A percentile compares a stretch with the other conserved stretches of the same genome.
Evolutionary conservation across 2,329 filamentous ascomycete species (phyloP).

Genomic region (Botrytis medusae): DNA sequence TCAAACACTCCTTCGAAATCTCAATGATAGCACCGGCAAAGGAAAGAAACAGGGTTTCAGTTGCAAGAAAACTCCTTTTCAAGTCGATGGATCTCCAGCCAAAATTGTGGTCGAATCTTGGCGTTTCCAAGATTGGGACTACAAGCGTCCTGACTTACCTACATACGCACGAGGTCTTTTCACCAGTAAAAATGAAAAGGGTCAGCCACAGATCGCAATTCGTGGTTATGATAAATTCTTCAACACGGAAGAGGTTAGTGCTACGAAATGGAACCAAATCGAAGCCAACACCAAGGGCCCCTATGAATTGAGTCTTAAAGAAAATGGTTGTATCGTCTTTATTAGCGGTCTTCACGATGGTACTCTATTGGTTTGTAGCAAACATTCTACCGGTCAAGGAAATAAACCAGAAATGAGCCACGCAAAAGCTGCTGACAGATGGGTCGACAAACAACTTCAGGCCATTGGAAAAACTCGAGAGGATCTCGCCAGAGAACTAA

Average conservation of each 20-base stretch:
- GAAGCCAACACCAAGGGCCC: conserved; percentile 74
- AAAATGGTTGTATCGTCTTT: conserved; percentile 99
- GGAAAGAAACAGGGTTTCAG: conserved; percentile 62
- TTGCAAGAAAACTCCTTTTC: conserved; percentile 78
- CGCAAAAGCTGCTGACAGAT: conserved; percentile 77
- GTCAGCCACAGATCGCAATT: conserved; percentile 73
- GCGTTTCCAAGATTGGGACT: conserved; percentile 94
- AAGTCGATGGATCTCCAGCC: conserved; percentile 61
- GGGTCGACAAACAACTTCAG: conserved; percentile 77
- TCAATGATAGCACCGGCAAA: conserved; percentile 56
- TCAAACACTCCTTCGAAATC: conserved; percentile 44
- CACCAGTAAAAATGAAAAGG: conserved; percentile 68
- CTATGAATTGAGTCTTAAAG: conserved; percentile 94
- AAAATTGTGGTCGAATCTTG: conserved; percentile 79
- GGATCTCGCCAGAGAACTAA: conserved; percentile 75
- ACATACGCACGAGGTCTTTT: conserved; percentile 94
- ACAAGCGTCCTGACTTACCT: conserved; percentile 82
- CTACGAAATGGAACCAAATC: conserved; percentile 83
- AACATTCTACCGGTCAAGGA: conserved; percentile 90
- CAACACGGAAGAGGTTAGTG: conserved; percentile 79
- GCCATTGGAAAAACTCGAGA: conserved; percentile 73
- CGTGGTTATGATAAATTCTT: conserved; percentile 99
- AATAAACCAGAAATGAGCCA: conserved; percentile 67
- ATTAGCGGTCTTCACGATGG: conserved; percentile 87
- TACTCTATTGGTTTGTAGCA: conserved; percentile 94